Base-by-base conservation (phyloP, 768 basidiomycete genomes). In the Phanerodontia chrysosporium region DNA sequence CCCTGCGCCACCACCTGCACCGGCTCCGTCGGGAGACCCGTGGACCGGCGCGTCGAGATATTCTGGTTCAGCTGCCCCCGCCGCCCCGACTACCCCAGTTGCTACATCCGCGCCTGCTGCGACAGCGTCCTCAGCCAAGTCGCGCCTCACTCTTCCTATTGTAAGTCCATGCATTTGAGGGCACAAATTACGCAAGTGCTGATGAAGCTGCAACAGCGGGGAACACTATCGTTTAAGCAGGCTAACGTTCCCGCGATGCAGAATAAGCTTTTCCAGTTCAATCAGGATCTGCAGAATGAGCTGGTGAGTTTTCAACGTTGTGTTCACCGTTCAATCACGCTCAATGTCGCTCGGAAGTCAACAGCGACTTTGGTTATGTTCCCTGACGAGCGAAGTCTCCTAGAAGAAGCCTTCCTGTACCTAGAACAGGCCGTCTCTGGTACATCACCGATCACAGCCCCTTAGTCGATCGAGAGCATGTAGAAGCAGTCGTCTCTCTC, bases 191-290 rank as follows among this genome's bases (percentile, higher is more conserved):
- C 25, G 12, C 16, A 6, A 27, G 4, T 4, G 57, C 44, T 45
- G 14, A 54, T 39, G 13, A 9, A 62, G 29, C 36, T 32, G 30
- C 39, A 45, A 57, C 21, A 14, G 64, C 92, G 90, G 75, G 79
- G 45, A 83, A 80, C 39, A 45, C 80, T 92, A 21, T 76, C 80
- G n/a, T 96, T 98, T 78, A 92, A 90, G 63, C 90, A 93, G 76
- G 91, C 86, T 2, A 86, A 85, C 69, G 80, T 95, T 27, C 66
- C 78, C 22, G 90, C 90, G 18, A 91, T 95, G 85, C 85, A 84
- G 66, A 78, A 79, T 22, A 95, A 95, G 72, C 66, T 93, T 21
- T 78, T 80, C 61, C 87, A 94, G 68, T 86, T 94, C 51, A 81
- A 92, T 64, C 83, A 88, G 45, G 80, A 73, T 21, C 73, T 94